Evolutionary conservation across 768 basidiomycete species (phyloP).

Genomic region (Pleurotus tuber-regium): DNA sequence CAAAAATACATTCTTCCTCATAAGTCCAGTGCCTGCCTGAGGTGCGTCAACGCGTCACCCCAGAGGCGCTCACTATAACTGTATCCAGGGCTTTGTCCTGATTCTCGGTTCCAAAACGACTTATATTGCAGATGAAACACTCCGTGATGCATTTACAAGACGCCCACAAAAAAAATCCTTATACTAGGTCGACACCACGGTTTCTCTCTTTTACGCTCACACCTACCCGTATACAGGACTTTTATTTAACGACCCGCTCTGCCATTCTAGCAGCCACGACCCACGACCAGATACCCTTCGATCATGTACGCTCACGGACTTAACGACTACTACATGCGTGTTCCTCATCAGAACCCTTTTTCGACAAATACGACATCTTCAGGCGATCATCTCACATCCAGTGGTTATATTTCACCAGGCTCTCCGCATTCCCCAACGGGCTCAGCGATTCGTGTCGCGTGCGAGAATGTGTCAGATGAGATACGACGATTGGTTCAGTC

Average conservation of each 20-base stretch:
- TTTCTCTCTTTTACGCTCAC: too few relatives aligned
- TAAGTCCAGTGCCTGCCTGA: too few relatives aligned
- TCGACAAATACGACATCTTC: not conserved
- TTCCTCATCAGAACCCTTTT: constrained; percentile 5
- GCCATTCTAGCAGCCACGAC: too few relatives aligned
- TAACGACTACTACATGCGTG: constrained; percentile 6
- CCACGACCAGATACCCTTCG: not conserved
- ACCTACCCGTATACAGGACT: too few relatives aligned
- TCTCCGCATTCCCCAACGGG: not conserved
- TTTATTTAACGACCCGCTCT: too few relatives aligned
- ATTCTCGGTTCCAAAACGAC: not conserved
- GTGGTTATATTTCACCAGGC: constrained; percentile 1
- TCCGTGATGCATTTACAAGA: not conserved
- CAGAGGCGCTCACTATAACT: not conserved
- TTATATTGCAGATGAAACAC: not conserved
- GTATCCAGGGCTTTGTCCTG: not conserved
- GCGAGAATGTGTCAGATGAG: not conserved
- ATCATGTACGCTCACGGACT: constrained; percentile 2
- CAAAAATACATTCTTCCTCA: too few relatives aligned
- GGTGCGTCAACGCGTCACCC: too few relatives aligned
- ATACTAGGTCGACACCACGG: not conserved
- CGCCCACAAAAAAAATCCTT: not conserved
- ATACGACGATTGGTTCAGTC: not conserved
- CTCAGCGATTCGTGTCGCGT: not conserved
- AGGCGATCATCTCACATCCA: not conserved